phyloP scores from a whole-genome alignment of 2,329 filamentous ascomycete species.

The Aspergillus fumigatiaffinis region DNA sequence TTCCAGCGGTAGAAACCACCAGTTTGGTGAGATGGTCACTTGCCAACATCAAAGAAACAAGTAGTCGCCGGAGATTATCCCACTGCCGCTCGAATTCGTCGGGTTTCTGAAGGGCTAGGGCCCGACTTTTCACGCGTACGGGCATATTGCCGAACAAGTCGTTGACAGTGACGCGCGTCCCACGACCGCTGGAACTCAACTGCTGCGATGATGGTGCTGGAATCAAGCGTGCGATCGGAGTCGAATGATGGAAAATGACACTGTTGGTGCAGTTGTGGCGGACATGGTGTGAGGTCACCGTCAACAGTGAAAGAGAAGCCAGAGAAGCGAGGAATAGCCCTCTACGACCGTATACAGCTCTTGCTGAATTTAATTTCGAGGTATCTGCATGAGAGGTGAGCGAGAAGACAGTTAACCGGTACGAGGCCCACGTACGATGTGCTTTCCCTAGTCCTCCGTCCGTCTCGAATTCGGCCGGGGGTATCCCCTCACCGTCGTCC shows the following conservation, averaged over 20 bases:
- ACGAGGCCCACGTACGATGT: slow-evolving; percentile 53
- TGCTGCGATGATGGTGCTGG: slow-evolving; percentile 59
- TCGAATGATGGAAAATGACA: slow-evolving; percentile 67
- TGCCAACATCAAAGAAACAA: slow-evolving; percentile 66
- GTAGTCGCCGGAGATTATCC: slow-evolving; percentile 55
- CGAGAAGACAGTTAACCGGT: neutral
- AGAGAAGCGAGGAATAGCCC: slow-evolving; percentile 77
- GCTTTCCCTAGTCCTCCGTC: slow-evolving; percentile 68
- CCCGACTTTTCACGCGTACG: slow-evolving; percentile 79
- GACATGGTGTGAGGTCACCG: slow-evolving; percentile 67
- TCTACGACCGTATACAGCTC: slow-evolving; percentile 58
- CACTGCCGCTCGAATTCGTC: slow-evolving; percentile 60
- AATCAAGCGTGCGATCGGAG: slow-evolving; percentile 58
- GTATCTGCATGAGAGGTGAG: slow-evolving; percentile 57
- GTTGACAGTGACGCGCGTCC: slow-evolving; percentile 70
- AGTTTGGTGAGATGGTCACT: slow-evolving; percentile 60
- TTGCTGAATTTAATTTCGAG: slow-evolving; percentile 60
- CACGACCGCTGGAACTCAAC: slow-evolving; percentile 56
- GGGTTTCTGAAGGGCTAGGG: slow-evolving; percentile 49
- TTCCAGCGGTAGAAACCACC: slow-evolving; percentile 52
- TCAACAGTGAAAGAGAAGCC: slow-evolving; percentile 69
- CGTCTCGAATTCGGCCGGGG: slow-evolving; percentile 65
- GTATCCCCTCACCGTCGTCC: slow-evolving; percentile 79
- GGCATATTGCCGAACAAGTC: slow-evolving; percentile 89
- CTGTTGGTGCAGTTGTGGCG: slow-evolving; percentile 52